Evolutionary conservation across 2,329 filamentous ascomycete genomes (phyloP).

Genomic region (Nemania diffusa): DNA sequence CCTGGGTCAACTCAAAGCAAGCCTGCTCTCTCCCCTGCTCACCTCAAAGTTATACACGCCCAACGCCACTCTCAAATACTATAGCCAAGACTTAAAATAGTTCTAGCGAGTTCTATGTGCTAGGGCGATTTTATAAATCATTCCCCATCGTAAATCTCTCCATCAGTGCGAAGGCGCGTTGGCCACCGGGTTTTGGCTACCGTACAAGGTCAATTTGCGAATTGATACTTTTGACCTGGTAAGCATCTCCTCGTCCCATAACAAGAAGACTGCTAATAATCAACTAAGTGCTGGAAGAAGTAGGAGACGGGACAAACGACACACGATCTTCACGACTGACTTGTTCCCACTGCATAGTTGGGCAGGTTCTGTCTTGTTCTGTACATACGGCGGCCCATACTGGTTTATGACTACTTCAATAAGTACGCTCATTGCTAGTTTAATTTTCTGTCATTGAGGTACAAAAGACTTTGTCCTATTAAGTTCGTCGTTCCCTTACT

Average conservation of each 20-base stretch:
- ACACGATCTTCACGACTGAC: background rate
- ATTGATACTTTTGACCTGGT: background rate
- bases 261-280: background rate
- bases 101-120: background rate
- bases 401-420: background rate
- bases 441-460: background rate
- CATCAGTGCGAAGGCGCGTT: background rate
- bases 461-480: background rate
- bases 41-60: background rate
- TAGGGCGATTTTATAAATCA: background rate
- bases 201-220: background rate
- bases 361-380: background rate
- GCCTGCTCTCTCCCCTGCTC: background rate
- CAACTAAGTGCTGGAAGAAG: conserved; percentile 5
- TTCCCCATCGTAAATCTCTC: background rate
- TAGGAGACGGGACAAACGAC: conserved; percentile 1
- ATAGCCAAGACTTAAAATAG: background rate
- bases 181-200: background rate
- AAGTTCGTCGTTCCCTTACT: conserved; percentile 30
- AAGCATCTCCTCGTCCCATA: background rate
- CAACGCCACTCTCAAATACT: background rate
- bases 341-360: background rate
- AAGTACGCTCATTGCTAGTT: background rate
- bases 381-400: background rate
- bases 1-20: background rate